phyloP scores from a whole-genome alignment of 306 rosid genomes.

The Phaseolus lunatus region DNA sequence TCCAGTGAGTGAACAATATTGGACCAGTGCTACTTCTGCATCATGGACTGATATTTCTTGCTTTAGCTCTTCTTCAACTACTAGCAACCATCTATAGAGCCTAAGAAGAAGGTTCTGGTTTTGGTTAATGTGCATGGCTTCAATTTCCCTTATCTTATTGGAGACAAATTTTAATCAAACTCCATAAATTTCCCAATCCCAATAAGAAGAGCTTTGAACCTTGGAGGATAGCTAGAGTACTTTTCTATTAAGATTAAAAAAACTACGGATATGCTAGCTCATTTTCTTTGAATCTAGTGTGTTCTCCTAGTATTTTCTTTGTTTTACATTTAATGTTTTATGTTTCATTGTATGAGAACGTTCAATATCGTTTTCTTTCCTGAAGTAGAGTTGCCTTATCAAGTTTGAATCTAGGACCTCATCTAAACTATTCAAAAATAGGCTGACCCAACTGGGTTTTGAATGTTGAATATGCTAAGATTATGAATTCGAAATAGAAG shows the following conservation, averaged over 20 bases:
- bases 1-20: constrained; percentile 58
- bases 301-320: constrained; percentile 15
- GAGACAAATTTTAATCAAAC: constrained; percentile 13
- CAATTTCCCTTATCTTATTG: not conserved
- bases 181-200: not conserved
- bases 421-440: not conserved
- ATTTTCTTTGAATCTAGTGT: not conserved
- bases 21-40: constrained; percentile 51
- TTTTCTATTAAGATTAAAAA: constrained; percentile 45
- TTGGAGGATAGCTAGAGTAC: constrained; percentile 10
- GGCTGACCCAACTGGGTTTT: not conserved
- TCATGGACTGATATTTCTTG: constrained; percentile 72
- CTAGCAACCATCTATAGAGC: constrained; percentile 55
- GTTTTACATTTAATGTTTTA: constrained; percentile 41
- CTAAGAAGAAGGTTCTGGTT: not conserved
- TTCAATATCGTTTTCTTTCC: constrained; percentile 6
- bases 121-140: not conserved
- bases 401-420: not conserved
- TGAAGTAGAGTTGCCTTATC: not conserved
- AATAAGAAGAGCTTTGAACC: constrained; percentile 20
- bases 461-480: constrained; percentile 46
- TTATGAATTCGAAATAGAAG: constrained; percentile 40
- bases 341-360: constrained; percentile 52
- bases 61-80: constrained; percentile 64
- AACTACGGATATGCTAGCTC: constrained; percentile 53